Evolutionary conservation across 768 basidiomycete genomes (phyloP), one percentile per base, ranked within the genome.

Genomic region (Amanita exitialis): DNA sequence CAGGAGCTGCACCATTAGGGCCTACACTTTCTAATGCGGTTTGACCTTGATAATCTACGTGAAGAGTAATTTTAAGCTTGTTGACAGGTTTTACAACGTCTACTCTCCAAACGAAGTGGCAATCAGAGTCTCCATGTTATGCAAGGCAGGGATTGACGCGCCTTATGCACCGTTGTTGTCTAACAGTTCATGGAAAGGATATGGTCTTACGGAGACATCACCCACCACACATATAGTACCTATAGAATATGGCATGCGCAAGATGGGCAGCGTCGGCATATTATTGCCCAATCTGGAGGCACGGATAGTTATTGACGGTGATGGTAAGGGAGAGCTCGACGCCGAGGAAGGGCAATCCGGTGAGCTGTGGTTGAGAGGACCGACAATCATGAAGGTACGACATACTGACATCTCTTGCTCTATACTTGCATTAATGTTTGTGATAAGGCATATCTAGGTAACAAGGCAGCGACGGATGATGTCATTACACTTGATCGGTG

Each of bases 181-280:
- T 44, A 13, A 46, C 4, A 34, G 9, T 44, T 45, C 27, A 34
- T 45, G 38, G 12, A 43, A 56, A 82, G 86, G 83, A 1, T 90
- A 82, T 51, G 86, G 90, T 23, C 71, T 91, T 16, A 91, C 89
- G 0, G 90, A 92, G 65, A 90, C 88, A 1, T 85, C 87, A 0
- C 88, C 87, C 0, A 80, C 81, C 0, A 74, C 80, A 0, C 79
- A 82, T 55, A 55, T 85, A 2, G 69, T 86, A 6, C 70, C 78
- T 1, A 44, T 61, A 0, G 59, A 70, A 2, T 68, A 77, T 16
- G 65, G 67, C 1, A 53, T 65, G 10, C 61, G 70, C 15, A 85
- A 81, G 56, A 62, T 78, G 21, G 87, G 87, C 9, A 80, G 77
- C 43, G 73, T 84, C 28, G 92, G 92, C 3, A 57, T 73, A 4